These are phyloP conservation scores for Mikania micrantha DNA, from an alignment of 129 eudicot genomes.

Conservation along the genomic window DNA sequence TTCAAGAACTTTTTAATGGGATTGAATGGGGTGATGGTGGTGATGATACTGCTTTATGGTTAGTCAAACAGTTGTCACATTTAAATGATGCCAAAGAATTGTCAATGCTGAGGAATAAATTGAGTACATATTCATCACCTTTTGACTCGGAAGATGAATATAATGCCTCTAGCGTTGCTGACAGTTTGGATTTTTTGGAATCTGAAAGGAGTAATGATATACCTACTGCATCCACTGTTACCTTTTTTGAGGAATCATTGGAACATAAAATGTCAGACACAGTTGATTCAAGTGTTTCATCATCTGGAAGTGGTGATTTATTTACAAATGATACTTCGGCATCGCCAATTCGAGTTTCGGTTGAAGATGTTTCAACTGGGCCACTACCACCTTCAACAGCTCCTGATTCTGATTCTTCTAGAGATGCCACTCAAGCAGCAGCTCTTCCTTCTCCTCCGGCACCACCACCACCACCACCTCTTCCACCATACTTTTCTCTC, in stretches of 20 bases:
- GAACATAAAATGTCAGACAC: constrained; percentile 23
- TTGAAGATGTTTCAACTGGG: constrained; percentile 8
- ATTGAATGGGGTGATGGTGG: constrained; percentile 86
- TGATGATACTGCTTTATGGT: constrained; percentile 95
- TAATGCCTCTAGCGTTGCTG: constrained; percentile 88
- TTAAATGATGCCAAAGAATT: constrained; percentile 76
- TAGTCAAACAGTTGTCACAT: constrained; percentile 73
- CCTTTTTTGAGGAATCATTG: constrained; percentile 36
- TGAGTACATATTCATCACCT: constrained; percentile 76
- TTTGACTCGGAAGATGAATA: constrained; percentile 92
- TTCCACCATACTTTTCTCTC: too few species aligned
- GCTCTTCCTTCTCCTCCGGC: constrained; percentile 8
- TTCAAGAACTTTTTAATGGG: constrained; percentile 92
- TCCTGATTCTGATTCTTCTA: background rate
- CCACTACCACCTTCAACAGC: constrained; percentile 10
- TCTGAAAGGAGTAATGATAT: constrained; percentile 53
- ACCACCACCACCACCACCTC: constrained; percentile 27
- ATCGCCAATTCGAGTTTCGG: constrained; percentile 10
- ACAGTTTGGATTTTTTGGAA: constrained; percentile 85
- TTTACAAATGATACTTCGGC: constrained; percentile 22
- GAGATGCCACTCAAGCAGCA: constrained; percentile 17
- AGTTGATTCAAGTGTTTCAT: constrained; percentile 32
- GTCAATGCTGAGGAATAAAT: constrained; percentile 59
- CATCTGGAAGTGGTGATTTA: constrained; percentile 26
- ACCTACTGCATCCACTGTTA: constrained; percentile 28